Base-by-base conservation (phyloP, 78 protist species). In the Dictyostelium purpureum region DNA sequence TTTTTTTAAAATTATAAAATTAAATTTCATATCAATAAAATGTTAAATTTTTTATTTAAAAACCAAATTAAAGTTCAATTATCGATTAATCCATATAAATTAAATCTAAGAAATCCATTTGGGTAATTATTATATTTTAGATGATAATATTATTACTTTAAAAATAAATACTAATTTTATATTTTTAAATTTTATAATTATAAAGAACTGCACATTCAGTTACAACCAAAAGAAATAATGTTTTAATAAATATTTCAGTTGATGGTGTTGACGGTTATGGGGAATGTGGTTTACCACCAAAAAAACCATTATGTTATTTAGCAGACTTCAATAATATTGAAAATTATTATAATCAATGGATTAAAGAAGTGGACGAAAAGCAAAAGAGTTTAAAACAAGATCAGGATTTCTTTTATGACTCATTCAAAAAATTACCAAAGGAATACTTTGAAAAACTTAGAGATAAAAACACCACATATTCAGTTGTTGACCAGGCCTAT, bases 211-310 rank as follows among this genome's bases (percentile, higher is more conserved):
- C 92, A 16, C 92, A 85, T 73, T 85, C 92, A 85, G 71, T 85
- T 4, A 85, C 92, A 42, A 85, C 92, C 16, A 69, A 37, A 10
- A 85, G 92, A 85, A 85, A 45, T 6, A 85, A 85, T 74, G 92
- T 37, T 26, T 61, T 85, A 19, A 42, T 83, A 26, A 56, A 51
- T 35, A 35, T 85, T 24, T 26, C 40, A n/a, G 45, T 49, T 28
- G 54, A 42, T 40, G 82, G 52, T 35, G n/a, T 73, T 38, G 19
- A 18, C 5, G 92, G 92, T 28, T 85, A 71, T 59, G 92, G 92
- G 24, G 92, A 85, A 71, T 83, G 82, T 85, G 92, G 92, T 14
- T 63, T 85, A 31, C 92, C 92, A 61, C 77, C 92, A 73, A 85
- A 85, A 76, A 85, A 85, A 59, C 83, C 80, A 43, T 74, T 51